Percentiles rank a stretch among this genome's conserved stretches.
These are phyloP conservation scores for Dendrobium chrysotoxum DNA, from an alignment of 106 monocot species.

Conservation along the genomic window DNA sequence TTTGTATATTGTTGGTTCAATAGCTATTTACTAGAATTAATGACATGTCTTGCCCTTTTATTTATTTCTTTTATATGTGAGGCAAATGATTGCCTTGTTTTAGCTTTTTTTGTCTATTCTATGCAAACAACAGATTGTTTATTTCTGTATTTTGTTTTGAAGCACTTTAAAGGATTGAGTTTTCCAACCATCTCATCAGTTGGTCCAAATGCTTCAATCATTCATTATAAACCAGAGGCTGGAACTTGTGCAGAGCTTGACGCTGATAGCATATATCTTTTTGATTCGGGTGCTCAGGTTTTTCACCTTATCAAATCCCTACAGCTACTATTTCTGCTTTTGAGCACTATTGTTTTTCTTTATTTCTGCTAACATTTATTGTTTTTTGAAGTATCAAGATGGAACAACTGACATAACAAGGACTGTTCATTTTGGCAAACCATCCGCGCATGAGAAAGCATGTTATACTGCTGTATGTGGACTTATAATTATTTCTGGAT, in stretches of 20 bases:
- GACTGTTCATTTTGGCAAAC: slow-evolving; percentile 98
- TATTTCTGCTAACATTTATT: slow-evolving; percentile 3
- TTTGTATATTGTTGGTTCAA: neutral
- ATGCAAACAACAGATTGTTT: neutral
- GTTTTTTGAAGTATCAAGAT: slow-evolving; percentile 75
- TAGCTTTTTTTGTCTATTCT: neutral
- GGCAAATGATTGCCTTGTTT: neutral
- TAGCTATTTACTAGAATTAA: neutral
- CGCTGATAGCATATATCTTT: slow-evolving; percentile 88
- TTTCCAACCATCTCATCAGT: slow-evolving; percentile 98
- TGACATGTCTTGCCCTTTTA: neutral
- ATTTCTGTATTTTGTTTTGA: slow-evolving; percentile 1
- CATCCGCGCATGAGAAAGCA: slow-evolving; percentile 89
- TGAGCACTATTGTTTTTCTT: neutral
- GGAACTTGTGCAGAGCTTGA: slow-evolving; percentile 88
- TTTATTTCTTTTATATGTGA: neutral
- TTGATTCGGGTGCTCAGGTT: slow-evolving; percentile 98
- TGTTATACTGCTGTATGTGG: slow-evolving; percentile 90
- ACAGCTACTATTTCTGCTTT: neutral
- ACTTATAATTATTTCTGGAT: neutral
- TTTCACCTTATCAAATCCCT: neutral
- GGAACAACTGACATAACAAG: slow-evolving; percentile 98
- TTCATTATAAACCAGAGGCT: slow-evolving; percentile 73
- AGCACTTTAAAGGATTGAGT: slow-evolving; percentile 92
- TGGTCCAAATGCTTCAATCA: slow-evolving; percentile 93